These are phyloP conservation scores for Dissophora ornata DNA, from an alignment of 192 early-diverging fungal species.

Conservation along the genomic window DNA sequence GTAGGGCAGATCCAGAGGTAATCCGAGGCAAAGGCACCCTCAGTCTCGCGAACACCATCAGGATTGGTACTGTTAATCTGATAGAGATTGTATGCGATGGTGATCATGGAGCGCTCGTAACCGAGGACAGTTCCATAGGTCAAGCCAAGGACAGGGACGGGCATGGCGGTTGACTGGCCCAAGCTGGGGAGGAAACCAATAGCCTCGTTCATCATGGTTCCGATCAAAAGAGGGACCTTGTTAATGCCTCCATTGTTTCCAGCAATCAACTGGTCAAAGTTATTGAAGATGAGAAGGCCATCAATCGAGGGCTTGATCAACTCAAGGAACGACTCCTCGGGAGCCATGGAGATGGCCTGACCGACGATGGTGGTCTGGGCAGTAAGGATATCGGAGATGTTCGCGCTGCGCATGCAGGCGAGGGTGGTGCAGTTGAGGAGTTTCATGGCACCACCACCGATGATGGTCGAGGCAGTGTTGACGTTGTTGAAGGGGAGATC, in stretches of 20 bases:
- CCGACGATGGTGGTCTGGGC: conserved; percentile 39
- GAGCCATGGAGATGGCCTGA: conserved; percentile 39
- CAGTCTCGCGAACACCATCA: conserved; percentile 38
- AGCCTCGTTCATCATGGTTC: conserved; percentile 54
- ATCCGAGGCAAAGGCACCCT: conserved; percentile 37
- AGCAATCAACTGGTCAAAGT: conserved; percentile 54
- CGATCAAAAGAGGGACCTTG: conserved; percentile 48
- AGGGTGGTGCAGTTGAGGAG: conserved; percentile 32
- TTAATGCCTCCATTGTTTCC: conserved; percentile 44
- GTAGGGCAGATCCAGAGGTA: conserved; percentile 52
- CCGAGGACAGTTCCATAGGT: conserved; percentile 40
- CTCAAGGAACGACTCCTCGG: conserved; percentile 53
- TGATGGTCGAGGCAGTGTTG: conserved; percentile 42
- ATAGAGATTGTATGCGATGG: conserved; percentile 32
- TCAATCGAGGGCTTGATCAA: conserved; percentile 52
- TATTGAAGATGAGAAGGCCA: conserved; percentile 38
- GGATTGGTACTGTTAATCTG: conserved; percentile 36
- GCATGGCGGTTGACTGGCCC: conserved; percentile 47
- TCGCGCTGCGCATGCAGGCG: conserved; percentile 50
- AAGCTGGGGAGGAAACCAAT: conserved; percentile 51
- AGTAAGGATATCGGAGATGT: conserved; percentile 21
- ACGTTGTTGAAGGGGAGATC: conserved; percentile 45
- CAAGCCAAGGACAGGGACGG: conserved; percentile 29
- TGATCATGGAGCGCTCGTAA: conserved; percentile 48
- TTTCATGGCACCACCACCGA: conserved; percentile 46